Evolutionary conservation across 2,329 filamentous ascomycete genomes (phyloP), one percentile per base, ranked within the genome.

Genomic region (Ophiostoma sp.): DNA sequence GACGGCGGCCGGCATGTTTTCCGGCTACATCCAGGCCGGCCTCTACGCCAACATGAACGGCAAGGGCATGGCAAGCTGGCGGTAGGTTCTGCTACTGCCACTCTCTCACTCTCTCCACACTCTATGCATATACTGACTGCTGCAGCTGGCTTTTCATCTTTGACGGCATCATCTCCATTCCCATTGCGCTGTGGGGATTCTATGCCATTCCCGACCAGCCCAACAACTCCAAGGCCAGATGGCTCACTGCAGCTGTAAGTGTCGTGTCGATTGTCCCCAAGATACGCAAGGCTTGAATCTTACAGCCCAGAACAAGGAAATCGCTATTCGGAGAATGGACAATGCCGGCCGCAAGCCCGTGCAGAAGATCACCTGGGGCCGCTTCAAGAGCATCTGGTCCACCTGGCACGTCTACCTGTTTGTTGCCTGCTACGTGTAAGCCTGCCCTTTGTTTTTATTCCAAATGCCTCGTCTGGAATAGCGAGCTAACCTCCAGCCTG

Each of bases 371-470:
- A 54, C 48, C n/a, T 54, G 48, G 48, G 48, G 7, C 20, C 48
- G 48, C 20, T 54, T 54, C 20, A 54, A 54, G 48, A 23, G 48
- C 48, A 54, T 54, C 48, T 54, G 48, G 48, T 54, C 48, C 20
- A 54, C 48, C 48, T 54, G 48, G 48, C 48, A 54, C 48, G 48
- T 54, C 20, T 54, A 54, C n/a, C 48, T 54, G 48, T 54, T 54
- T 54, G 48, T 27, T 54, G 48, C 48, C n/a, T 54, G 48, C 17
- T 54, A 54, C n/a, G 20, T 54, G 48, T 54, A 54, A 54, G 48
- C 23, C 4, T 31, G 3, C 1, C 27, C 27, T 31, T 3, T 31
- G 11, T 39, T 39, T 36, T 39, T 39, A 10, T 39, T 39, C 4
- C 2, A 41, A 8, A 7, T 5, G 39, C 36, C 11, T 39, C 11